Evolutionary conservation across 2,329 filamentous ascomycete species (phyloP).

Genomic region (Ciborinia camelliae): DNA sequence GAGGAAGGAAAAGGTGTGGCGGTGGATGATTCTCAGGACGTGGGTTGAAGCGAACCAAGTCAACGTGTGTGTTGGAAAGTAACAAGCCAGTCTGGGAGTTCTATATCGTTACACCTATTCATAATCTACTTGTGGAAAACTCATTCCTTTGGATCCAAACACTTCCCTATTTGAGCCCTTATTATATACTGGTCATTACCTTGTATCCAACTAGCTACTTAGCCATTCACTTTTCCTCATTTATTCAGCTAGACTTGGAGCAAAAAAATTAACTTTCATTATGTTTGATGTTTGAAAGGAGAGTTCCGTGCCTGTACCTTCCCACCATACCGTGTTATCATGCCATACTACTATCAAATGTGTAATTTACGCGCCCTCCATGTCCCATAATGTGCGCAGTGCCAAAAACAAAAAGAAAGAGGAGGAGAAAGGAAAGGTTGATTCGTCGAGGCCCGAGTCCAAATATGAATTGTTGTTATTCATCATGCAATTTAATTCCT

Average conservation of each 20-base stretch:
- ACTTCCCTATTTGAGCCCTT: neutral
- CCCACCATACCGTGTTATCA: neutral
- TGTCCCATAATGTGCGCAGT: neutral
- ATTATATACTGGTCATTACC: no score
- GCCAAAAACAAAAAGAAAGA: neutral
- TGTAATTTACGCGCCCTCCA: neutral
- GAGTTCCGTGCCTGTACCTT: neutral
- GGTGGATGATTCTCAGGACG: neutral
- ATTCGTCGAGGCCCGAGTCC: neutral
- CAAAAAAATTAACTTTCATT: neutral
- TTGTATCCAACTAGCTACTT: neutral
- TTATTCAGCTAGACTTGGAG: neutral
- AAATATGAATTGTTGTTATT: neutral
- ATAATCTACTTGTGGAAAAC: neutral
- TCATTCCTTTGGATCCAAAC: neutral
- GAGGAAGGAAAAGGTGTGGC: neutral
- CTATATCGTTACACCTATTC: neutral
- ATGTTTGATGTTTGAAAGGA: neutral
- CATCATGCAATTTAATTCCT: conserved; percentile 7
- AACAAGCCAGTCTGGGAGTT: neutral
- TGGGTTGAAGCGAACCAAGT: neutral
- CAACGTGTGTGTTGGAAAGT: neutral
- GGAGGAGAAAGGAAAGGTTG: neutral
- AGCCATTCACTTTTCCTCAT: neutral
- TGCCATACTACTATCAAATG: neutral